Percentiles rank a stretch among this genome's conserved stretches.
These are phyloP conservation scores for Coniferiporia sulphurascens DNA, from an alignment of 1,284 basidiomycete species.

Conservation along the genomic window DNA sequence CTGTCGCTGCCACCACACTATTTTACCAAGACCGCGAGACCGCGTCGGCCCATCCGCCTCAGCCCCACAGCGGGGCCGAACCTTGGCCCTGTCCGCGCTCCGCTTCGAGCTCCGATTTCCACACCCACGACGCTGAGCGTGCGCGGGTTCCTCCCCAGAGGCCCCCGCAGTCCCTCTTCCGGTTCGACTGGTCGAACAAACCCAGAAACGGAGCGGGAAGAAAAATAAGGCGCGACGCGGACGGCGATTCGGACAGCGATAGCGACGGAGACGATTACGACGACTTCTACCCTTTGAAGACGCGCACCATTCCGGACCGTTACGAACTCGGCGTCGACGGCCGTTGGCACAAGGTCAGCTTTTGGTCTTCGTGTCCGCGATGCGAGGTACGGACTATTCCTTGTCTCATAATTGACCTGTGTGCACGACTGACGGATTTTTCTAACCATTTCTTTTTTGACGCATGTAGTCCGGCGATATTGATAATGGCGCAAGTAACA, in stretches of 20 bases:
- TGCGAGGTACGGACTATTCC: slow-evolving; percentile 29
- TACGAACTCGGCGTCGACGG: slow-evolving; percentile 54
- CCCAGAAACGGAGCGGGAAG: not conserved
- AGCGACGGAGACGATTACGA: not conserved
- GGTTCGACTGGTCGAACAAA: not conserved
- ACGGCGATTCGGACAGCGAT: not conserved
- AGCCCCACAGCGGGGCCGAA: not conserved
- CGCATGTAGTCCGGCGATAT: slow-evolving; percentile 6
- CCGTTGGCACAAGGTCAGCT: slow-evolving; percentile 52
- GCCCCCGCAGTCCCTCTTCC: not conserved
- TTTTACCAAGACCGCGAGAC: not conserved
- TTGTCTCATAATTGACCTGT: slow-evolving; percentile 8
- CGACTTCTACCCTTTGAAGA: slow-evolving; percentile 8
- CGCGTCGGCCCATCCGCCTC: not conserved
- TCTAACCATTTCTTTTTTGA: slow-evolving; percentile 1
- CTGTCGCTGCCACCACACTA: too few species aligned
- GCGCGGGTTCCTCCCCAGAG: not conserved
- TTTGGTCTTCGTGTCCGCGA: slow-evolving; percentile 58
- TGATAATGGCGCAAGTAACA: not conserved
- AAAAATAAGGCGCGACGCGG: not conserved
- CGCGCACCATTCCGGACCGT: slow-evolving; percentile 45
- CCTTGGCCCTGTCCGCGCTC: not conserved
- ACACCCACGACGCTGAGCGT: not conserved
- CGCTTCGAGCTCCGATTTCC: not conserved
- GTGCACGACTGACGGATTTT: slow-evolving; percentile 1